phyloP scores from a whole-genome alignment of 495 filamentous ascomycete species.

The Neurospora discreta region DNA sequence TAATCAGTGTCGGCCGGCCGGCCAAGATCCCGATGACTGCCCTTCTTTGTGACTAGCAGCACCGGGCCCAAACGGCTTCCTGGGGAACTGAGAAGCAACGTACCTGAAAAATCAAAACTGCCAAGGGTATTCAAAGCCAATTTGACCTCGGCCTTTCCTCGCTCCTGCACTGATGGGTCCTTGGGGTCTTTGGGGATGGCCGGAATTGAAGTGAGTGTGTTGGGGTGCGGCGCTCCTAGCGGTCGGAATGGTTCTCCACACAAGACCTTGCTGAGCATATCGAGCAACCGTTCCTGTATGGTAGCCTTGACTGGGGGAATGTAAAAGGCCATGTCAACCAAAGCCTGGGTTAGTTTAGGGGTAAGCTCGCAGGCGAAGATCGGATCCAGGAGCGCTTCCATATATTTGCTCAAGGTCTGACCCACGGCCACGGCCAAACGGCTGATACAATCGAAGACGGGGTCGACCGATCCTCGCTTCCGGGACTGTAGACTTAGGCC shows the following conservation, averaged over 20 bases:
- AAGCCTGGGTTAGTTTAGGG: conserved; percentile 80
- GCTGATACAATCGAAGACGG: conserved; percentile 96
- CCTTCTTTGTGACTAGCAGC: neutral
- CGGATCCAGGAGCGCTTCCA: conserved; percentile 88
- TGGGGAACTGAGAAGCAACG: conserved; percentile 3
- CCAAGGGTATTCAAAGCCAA: conserved; percentile 86
- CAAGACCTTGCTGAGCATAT: conserved; percentile 89
- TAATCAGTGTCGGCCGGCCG: neutral
- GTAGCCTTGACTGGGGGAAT: conserved; percentile 86
- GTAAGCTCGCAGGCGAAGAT: conserved; percentile 95
- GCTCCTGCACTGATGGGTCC: conserved; percentile 57
- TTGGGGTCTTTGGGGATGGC: conserved; percentile 79
- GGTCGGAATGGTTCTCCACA: conserved; percentile 86
- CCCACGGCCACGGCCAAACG: conserved; percentile 90
- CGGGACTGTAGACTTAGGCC: conserved; percentile 70
- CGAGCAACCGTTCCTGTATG: conserved; percentile 86
- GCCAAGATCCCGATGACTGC: neutral
- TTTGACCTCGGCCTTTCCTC: conserved; percentile 79
- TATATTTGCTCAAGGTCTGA: conserved; percentile 93
- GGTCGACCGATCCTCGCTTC: conserved; percentile 68
- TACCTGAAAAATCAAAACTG: conserved; percentile 85
- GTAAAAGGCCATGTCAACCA: conserved; percentile 98
- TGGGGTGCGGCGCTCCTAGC: conserved; percentile 65
- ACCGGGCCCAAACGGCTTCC: neutral
- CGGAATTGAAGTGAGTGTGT: conserved; percentile 56